phyloP scores from a whole-genome alignment of 805 yeast genomes.

The Starmerella sp. region DNA sequence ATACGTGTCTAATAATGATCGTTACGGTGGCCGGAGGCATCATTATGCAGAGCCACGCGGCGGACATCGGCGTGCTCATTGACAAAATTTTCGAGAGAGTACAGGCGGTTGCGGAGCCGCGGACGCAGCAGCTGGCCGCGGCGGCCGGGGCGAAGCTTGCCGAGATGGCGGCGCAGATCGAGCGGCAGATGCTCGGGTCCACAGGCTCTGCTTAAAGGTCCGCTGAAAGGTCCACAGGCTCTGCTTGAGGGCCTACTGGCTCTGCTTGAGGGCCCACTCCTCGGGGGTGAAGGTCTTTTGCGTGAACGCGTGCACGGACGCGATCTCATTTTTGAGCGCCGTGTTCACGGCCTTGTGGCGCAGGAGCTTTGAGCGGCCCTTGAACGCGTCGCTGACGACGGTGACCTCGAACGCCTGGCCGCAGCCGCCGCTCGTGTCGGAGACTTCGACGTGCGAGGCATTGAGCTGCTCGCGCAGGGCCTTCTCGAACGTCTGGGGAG shows the following conservation, averaged over 20 bases:
- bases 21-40: constrained; percentile 25
- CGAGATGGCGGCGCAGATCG: not conserved
- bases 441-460: constrained; percentile 58
- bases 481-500: constrained; percentile 15
- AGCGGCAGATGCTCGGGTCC: not conserved
- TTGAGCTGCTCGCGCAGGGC: constrained; percentile 43
- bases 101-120: not conserved
- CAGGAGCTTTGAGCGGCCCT: constrained; percentile 71
- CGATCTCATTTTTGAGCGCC: constrained; percentile 73
- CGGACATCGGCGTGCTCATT: constrained; percentile 25
- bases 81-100: constrained; percentile 3
- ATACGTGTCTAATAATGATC: constrained; percentile 27
- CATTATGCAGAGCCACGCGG: constrained; percentile 23
- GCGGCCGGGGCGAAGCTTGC: constrained; percentile 3
- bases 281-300: constrained; percentile 64
- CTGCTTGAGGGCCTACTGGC: not conserved
- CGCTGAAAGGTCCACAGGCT: too few species aligned
- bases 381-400: constrained; percentile 62
- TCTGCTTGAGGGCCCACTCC: constrained; percentile 53
- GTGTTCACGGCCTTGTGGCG: constrained; percentile 79
- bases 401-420: constrained; percentile 95
- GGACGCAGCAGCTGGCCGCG: constrained; percentile 2
- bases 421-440: constrained; percentile 83
- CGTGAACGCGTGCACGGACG: constrained; percentile 85
- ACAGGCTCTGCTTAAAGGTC: constrained; percentile 15